phyloP scores from a whole-genome alignment of 2,329 filamentous ascomycete species.

The Colletotrichum cereale region DNA sequence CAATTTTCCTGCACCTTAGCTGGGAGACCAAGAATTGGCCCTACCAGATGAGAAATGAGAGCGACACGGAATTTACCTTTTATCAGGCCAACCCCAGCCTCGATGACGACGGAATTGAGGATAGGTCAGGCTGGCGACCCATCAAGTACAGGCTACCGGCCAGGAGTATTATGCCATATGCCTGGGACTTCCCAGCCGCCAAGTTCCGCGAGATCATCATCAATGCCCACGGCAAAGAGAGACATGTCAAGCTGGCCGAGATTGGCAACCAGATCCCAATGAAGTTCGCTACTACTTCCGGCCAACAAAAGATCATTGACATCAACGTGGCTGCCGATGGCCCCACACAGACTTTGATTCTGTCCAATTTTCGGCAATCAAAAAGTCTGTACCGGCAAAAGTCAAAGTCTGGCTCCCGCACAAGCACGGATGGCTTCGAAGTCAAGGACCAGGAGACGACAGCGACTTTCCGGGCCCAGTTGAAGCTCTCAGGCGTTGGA shows the following conservation, averaged over 20 bases:
- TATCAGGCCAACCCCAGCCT: constrained; percentile 94
- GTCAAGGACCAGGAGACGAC: constrained; percentile 92
- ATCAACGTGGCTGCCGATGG: constrained; percentile 96
- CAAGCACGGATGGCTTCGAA: constrained; percentile 81
- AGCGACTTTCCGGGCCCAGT: constrained; percentile 88
- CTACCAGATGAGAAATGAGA: constrained; percentile 98
- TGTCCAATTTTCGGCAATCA: constrained; percentile 93
- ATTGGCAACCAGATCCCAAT: constrained; percentile 97
- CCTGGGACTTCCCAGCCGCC: constrained; percentile 98
- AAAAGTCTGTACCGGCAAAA: constrained; percentile 87
- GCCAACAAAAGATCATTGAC: constrained; percentile 89
- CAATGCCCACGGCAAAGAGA: constrained; percentile 80
- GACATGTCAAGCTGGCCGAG: constrained; percentile 94
- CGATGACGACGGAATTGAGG: constrained; percentile 88
- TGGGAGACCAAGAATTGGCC: constrained; percentile 97
- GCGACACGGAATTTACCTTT: constrained; percentile 95
- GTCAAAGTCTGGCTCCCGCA: constrained; percentile 64
- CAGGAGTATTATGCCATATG: constrained; percentile 98
- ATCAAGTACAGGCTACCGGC: constrained; percentile 93
- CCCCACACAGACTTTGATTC: constrained; percentile 91
- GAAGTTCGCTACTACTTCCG: constrained; percentile 79
- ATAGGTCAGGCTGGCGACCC: constrained; percentile 90
- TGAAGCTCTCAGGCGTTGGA: constrained; percentile 90
- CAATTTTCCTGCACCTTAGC: constrained; percentile 91
- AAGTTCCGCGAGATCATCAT: constrained; percentile 95